Conservation (phyloP, 2,329 filamentous ascomycete species). For the Pseudopithomyces chartarum region DNA sequence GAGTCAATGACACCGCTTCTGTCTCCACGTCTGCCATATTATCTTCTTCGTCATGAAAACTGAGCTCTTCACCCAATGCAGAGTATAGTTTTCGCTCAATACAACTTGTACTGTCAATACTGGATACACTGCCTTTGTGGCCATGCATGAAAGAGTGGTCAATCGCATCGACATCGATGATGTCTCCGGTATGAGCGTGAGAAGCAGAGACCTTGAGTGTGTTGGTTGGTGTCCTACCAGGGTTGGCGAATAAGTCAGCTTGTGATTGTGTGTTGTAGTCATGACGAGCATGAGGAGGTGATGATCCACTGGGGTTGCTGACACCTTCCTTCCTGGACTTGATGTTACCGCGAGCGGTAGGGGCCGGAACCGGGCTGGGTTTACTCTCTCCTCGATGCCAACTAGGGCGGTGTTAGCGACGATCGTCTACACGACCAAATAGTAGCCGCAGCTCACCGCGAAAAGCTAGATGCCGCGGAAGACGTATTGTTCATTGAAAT, state of each 20-base stretch:
- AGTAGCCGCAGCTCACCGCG: constrained; percentile 2
- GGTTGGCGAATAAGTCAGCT: neutral
- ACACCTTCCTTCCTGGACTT: constrained; percentile 34
- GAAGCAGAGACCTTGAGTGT: constrained; percentile 1
- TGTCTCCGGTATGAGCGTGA: constrained; percentile 16
- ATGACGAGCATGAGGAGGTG: constrained; percentile 18
- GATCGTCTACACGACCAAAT: neutral
- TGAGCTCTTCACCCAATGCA: constrained; percentile 38
- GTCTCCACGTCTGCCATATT: constrained; percentile 18
- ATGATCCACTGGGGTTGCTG: constrained; percentile 4
- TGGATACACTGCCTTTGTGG: constrained; percentile 32
- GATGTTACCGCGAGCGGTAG: constrained; percentile 16
- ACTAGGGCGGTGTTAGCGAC: neutral
- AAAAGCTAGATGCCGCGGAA: constrained; percentile 21
- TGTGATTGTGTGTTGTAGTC: constrained; percentile 21
- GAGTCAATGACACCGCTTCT: constrained; percentile 8
- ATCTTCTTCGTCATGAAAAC: constrained; percentile 23
- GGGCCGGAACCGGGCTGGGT: constrained; percentile 21
- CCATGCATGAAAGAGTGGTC: constrained; percentile 22
- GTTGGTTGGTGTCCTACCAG: constrained; percentile 4
- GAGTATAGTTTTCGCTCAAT: constrained; percentile 36
- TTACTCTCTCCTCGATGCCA: constrained; percentile 11
- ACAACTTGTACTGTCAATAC: constrained; percentile 33
- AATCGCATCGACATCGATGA: constrained; percentile 30
- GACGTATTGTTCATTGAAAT: constrained; percentile 26